Conservation (phyloP, 1,284 basidiomycete species). For the Puccinia triticina region DNA sequence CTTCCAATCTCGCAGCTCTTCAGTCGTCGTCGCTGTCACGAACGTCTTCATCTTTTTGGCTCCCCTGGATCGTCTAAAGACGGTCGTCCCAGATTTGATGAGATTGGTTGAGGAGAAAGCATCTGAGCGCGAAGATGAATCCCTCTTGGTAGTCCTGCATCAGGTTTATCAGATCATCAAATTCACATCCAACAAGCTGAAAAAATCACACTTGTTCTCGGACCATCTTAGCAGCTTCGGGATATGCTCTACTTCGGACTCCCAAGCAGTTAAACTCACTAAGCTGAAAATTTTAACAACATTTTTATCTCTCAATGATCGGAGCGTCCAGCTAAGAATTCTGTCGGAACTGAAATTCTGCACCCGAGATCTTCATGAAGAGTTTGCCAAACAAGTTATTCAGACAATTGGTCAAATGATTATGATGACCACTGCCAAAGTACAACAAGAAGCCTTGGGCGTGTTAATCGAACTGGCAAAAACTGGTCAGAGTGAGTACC, state of each 20-base stretch:
- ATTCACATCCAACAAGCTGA: conserved; percentile 63
- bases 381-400: conserved; percentile 48
- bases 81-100: conserved; percentile 70
- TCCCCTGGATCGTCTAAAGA: conserved; percentile 66
- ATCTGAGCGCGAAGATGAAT: conserved; percentile 71
- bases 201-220: conserved; percentile 23
- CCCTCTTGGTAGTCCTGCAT: conserved; percentile 72
- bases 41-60: conserved; percentile 70
- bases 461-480: conserved; percentile 69
- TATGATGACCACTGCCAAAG: conserved; percentile 15
- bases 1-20: conserved; percentile 80
- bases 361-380: conserved; percentile 21
- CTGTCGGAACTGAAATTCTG: conserved; percentile 46
- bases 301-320: conserved; percentile 31
- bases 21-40: conserved; percentile 63
- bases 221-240: conserved; percentile 40
- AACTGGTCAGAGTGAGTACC: conserved; percentile 71
- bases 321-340: background rate
- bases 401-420: conserved; percentile 30
- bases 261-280: conserved; percentile 28
- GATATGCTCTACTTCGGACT: conserved; percentile 43
- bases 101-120: conserved; percentile 66
- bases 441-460: conserved; percentile 69
- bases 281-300: conserved; percentile 47
- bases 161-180: conserved; percentile 68